A percentile compares a stretch with the other conserved stretches of the same genome.
phyloP scores from a whole-genome alignment of 306 rosid species.

The Sindora glabra region DNA sequence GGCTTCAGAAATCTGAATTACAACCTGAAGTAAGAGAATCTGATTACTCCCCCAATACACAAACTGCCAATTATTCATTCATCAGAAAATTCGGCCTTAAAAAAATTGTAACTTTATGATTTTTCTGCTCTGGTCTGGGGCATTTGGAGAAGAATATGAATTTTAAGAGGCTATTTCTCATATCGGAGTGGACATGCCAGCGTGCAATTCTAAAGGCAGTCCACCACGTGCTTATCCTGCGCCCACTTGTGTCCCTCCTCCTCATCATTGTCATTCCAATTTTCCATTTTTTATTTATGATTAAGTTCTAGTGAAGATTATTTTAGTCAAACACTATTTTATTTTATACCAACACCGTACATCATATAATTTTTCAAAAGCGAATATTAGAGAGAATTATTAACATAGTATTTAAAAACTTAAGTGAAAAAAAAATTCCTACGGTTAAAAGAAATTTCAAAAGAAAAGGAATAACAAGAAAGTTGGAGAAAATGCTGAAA shows the following conservation, averaged over 20 bases:
- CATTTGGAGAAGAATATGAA: conserved; percentile 19
- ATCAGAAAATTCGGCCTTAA: conserved; percentile 19
- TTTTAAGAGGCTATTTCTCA: conserved; percentile 17
- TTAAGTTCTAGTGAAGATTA: too few relatives aligned
- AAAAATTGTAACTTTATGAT: conserved; percentile 7
- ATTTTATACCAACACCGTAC: conserved; percentile 35
- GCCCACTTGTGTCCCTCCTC: conserved; percentile 50
- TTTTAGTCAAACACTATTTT: conserved; percentile 63
- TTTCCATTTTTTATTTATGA: background rate
- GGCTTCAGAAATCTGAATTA: background rate
- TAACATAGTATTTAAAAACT: background rate
- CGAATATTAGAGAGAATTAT: conserved; percentile 7
- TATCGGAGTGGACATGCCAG: conserved; percentile 54
- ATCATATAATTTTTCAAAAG: conserved; percentile 16
- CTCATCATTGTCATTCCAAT: conserved; percentile 59
- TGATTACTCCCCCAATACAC: conserved; percentile 26
- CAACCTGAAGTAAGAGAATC: conserved; percentile 15
- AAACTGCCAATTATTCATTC: conserved; percentile 39
- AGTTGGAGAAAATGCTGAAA: background rate
- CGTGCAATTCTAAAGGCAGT: conserved; percentile 66
- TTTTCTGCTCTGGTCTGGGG: conserved; percentile 1
- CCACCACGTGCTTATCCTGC: conserved; percentile 92
- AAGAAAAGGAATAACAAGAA: background rate
- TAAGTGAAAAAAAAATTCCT: background rate
- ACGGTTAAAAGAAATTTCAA: background rate